Evolutionary conservation across 2,329 filamentous ascomycete genomes (phyloP).

Genomic region (Ophiocordyceps polyrhachis-furcata): DNA sequence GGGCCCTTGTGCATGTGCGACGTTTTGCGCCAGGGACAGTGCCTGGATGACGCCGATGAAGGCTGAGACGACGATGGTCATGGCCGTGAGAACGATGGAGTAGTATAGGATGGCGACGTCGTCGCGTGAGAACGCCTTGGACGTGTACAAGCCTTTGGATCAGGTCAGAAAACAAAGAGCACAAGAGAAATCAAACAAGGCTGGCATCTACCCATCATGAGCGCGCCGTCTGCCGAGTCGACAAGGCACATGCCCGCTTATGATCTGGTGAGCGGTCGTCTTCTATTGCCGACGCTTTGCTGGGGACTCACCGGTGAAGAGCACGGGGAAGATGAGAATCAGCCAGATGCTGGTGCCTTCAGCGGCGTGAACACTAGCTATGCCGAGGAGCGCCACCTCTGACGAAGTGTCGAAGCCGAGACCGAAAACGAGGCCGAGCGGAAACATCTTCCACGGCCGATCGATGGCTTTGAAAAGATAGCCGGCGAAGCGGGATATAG

Average conservation of each 20-base stretch:
- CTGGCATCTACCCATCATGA: constrained; percentile 60
- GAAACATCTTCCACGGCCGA: constrained; percentile 89
- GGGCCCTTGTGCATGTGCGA: constrained; percentile 49
- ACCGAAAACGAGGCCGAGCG: constrained; percentile 72
- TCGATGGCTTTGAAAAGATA: constrained; percentile 58
- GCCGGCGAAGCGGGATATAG: constrained; percentile 53
- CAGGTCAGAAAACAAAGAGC: background rate
- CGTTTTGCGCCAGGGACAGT: constrained; percentile 58
- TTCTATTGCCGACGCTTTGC: background rate
- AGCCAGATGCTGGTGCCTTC: constrained; percentile 83
- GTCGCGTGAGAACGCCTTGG: constrained; percentile 58
- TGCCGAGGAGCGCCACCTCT: constrained; percentile 80
- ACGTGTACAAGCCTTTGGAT: constrained; percentile 47
- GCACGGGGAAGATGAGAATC: constrained; percentile 73
- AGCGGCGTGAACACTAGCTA: constrained; percentile 71
- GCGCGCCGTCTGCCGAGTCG: constrained; percentile 78
- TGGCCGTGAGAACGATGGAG: constrained; percentile 65
- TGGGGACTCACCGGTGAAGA: constrained; percentile 56
- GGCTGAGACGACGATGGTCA: constrained; percentile 69
- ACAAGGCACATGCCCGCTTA: constrained; percentile 86
- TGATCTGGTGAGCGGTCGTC: background rate
- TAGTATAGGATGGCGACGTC: constrained; percentile 87
- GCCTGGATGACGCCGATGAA: constrained; percentile 78
- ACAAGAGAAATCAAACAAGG: no score
- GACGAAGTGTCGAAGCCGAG: constrained; percentile 91